Evolutionary conservation across 106 monocot species (phyloP), one percentile per base, ranked within the genome.

Genomic region (Dioscorea zingiberensis): DNA sequence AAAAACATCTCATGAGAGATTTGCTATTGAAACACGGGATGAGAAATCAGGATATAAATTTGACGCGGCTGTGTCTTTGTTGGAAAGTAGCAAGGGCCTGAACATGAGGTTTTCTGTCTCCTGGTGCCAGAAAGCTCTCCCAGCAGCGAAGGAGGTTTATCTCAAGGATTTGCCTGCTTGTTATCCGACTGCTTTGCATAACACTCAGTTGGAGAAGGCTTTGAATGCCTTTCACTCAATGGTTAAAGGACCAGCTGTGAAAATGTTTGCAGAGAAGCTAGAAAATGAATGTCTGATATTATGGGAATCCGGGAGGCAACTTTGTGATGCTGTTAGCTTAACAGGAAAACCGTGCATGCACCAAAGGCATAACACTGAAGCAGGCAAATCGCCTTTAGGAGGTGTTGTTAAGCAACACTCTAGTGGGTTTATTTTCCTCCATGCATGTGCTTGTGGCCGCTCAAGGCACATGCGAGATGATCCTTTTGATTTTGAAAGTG

Each of bases 381-480:
- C 44, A 12, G 29, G 32, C 28, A 57, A 53, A 48, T 61, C 62
- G 44, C 38, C 27, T 17, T 22, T 55, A 47, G 71, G 66, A 56
- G 21, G 38, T 58, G 30, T 55, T 11, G 18, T 13, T 48, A 79
- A 70, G 48, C 79, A 84, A 57, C 93, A 99, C 54, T 99, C 86
- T 4, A 98, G 98, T 59, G 93, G 98, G 7, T 87, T 75, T 82
- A 73, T 84, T 80, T 93, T 89, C 72, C 82, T 87, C 66, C 98
- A 93, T 89, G 93, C 98, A 9, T 99, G 98, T 81, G 84, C 93
- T 27, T 99, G 98, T 68, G 93, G 98, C 21, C 86, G 98, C 56
- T 89, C 86, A 54, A 86, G 93, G 30, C 65, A 66, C 16, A 58
- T 93, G 51, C 71, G 78, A 62, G 80, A 89, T 54, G 98, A 99